Evolutionary conservation across 495 filamentous ascomycete genomes (phyloP).

Genomic region (Penicillium malachiteum): DNA sequence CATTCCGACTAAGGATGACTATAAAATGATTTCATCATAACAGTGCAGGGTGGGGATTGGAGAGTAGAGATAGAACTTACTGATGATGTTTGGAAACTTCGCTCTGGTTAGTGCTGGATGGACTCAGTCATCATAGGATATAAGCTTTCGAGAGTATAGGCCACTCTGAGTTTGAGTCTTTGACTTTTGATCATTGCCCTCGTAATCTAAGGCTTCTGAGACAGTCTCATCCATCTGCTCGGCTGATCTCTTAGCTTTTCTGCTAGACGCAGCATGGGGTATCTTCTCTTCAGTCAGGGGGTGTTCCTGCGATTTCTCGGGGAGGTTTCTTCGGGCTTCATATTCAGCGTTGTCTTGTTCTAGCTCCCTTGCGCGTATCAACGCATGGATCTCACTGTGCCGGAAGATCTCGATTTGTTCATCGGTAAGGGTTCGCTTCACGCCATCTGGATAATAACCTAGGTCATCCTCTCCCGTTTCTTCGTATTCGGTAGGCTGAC

Average conservation of each 20-base stretch:
- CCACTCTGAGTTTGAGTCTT: neutral
- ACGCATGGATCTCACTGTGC: conserved; percentile 78
- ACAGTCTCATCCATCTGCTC: neutral
- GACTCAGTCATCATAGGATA: conserved; percentile 43
- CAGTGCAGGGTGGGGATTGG: neutral
- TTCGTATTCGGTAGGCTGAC: conserved; percentile 21
- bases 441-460: conserved; percentile 86
- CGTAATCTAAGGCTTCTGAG: conserved; percentile 18
- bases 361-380: conserved; percentile 56
- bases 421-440: conserved; percentile 88
- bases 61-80: neutral
- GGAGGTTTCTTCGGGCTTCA: conserved; percentile 15
- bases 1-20: conserved; percentile 51
- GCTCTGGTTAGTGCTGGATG: neutral
- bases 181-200: conserved; percentile 1
- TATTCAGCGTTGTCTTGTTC: conserved; percentile 33
- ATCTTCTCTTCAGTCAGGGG: neutral
- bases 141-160: conserved; percentile 29
- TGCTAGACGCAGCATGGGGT: too few relatives aligned
- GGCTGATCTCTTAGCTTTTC: neutral
- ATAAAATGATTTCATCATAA: conserved; percentile 44
- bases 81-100: neutral
- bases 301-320: conserved; percentile 7
- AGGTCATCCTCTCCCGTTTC: conserved; percentile 63
- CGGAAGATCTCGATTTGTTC: conserved; percentile 89